Base-by-base conservation (phyloP, 495 filamentous ascomycete species). In the Trichoderma gamsii region DNA sequence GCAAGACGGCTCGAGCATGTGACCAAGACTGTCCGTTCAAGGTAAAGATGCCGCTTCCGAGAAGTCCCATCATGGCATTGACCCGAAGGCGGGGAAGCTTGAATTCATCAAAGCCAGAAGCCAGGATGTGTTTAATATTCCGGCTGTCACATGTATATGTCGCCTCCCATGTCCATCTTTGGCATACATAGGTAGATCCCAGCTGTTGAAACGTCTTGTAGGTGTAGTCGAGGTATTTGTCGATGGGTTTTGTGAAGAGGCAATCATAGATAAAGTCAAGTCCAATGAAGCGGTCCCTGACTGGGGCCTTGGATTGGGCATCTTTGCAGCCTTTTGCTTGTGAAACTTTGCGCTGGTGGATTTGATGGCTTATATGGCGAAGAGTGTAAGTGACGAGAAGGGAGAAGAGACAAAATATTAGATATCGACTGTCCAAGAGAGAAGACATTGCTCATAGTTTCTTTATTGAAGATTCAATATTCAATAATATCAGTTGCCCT, bases 121-220 rank as follows among this genome's bases (percentile, higher is more conserved):
- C 85, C 4, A 92, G 80, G 4, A 92, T 75, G 0, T 87, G 81
- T 69, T 92, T 87, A 71, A 93, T 74, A 73, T 91, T 92, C 61
- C 88, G 83, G 0, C 89, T 89, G 27, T 93, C 89, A 44, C 77
- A 79, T 0, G 90, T 92, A 44, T 80, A 74, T 51, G 86, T 73
- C n/a, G 78, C 71, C 4, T 76, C 69, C 25, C 70, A 72, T 23
- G 71, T 66, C 44, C 76, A 66, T 11, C 78, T 70, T 44, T 72
- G 74, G 61, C 72, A 73, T 41, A 70, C 68, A 66, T 75, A 76
- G 11, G 76, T 79, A 66, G 71, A 69, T 43, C 74, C 74, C 66
- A 73, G 69, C 61, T 66, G 61, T 44, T 67, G 67, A 65, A 75
- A 73, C 12, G 72, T 71, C 52, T 66, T 67, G 29, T 65, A 69